Conservation (phyloP, 2,329 filamentous ascomycete species). For the Colletotrichum higginsianum region DNA sequence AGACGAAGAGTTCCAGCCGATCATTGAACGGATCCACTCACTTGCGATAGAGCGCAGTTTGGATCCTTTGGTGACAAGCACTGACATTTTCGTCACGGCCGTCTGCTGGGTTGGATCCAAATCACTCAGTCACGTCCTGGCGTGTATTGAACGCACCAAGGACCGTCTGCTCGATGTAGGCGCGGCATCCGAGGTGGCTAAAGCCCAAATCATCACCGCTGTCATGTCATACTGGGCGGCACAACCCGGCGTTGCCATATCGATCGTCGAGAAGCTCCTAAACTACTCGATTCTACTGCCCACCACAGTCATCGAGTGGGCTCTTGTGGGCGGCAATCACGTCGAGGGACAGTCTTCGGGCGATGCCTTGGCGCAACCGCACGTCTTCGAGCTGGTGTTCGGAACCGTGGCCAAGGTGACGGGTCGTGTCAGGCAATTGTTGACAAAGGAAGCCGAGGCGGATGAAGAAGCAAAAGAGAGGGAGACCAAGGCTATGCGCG, state of each 20-base stretch:
- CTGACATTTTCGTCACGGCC: conserved; percentile 93
- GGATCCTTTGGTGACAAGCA: conserved; percentile 87
- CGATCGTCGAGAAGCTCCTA: conserved; percentile 95
- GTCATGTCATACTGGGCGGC: conserved; percentile 95
- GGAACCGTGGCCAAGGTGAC: conserved; percentile 94
- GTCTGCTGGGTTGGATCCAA: conserved; percentile 96
- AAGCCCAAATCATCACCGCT: conserved; percentile 89
- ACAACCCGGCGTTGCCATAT: conserved; percentile 91
- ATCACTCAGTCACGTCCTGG: conserved; percentile 94
- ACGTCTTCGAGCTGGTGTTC: conserved; percentile 91
- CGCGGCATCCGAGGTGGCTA: conserved; percentile 79
- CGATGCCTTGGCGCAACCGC: conserved; percentile 77
- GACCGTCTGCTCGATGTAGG: conserved; percentile 87
- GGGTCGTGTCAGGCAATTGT: conserved; percentile 85
- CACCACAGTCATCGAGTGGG: conserved; percentile 90
- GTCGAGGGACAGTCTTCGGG: conserved; percentile 69
- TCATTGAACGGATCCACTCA: conserved; percentile 86
- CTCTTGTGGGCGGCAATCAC: conserved; percentile 73
- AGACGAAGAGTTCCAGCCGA: conserved; percentile 87
- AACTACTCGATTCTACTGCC: conserved; percentile 97
- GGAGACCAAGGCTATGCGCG: conserved; percentile 82
- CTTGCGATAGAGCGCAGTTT: conserved; percentile 79
- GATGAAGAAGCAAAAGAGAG: conserved; percentile 77
- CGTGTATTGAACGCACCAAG: conserved; percentile 95
- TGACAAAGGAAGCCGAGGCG: conserved; percentile 59